A percentile compares a stretch with the other conserved stretches of the same genome.
These are phyloP conservation scores for Porogramme epimiltina DNA, from an alignment of 1,284 basidiomycete species.

Conservation along the genomic window DNA sequence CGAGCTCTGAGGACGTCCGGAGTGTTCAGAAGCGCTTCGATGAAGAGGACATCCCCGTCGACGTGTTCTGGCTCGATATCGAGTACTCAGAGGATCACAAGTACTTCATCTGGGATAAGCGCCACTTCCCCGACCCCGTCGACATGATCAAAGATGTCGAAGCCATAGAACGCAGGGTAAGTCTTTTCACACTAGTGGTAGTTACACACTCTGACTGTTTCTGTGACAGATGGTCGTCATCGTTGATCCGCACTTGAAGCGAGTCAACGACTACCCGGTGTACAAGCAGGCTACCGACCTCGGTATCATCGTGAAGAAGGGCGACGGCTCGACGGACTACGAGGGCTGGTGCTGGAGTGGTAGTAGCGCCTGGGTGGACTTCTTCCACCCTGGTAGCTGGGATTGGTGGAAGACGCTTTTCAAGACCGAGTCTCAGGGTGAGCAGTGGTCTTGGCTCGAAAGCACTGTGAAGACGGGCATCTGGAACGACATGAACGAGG, in stretches of 20 bases:
- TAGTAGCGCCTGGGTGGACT: constrained; percentile 94
- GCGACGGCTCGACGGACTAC: constrained; percentile 80
- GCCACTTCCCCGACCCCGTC: constrained; percentile 91
- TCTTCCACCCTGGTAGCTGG: constrained; percentile 91
- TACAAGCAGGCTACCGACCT: constrained; percentile 86
- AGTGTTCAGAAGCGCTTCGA: constrained; percentile 90
- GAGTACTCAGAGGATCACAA: constrained; percentile 95
- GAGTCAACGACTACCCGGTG: constrained; percentile 77
- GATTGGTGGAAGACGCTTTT: constrained; percentile 91
- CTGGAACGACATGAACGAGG: constrained; percentile 99
- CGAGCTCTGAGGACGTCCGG: constrained; percentile 87
- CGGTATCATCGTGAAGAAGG: constrained; percentile 81
- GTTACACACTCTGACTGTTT: too few species aligned
- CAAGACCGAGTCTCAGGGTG: constrained; percentile 54
- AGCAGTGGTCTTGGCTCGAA: constrained; percentile 70
- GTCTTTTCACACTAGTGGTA: too few species aligned
- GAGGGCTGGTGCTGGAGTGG: constrained; percentile 99
- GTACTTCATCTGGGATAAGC: constrained; percentile 97
- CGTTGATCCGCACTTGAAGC: constrained; percentile 95
- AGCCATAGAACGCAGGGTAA: constrained; percentile 66
- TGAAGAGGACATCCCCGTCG: constrained; percentile 92
- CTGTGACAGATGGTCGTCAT: constrained; percentile 99
- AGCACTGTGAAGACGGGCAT: constrained; percentile 85
- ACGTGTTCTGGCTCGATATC: constrained; percentile 99
- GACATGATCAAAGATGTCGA: constrained; percentile 92